Base-by-base conservation (phyloP, 2,329 filamentous ascomycete genomes). In the Didymella pomorum region DNA sequence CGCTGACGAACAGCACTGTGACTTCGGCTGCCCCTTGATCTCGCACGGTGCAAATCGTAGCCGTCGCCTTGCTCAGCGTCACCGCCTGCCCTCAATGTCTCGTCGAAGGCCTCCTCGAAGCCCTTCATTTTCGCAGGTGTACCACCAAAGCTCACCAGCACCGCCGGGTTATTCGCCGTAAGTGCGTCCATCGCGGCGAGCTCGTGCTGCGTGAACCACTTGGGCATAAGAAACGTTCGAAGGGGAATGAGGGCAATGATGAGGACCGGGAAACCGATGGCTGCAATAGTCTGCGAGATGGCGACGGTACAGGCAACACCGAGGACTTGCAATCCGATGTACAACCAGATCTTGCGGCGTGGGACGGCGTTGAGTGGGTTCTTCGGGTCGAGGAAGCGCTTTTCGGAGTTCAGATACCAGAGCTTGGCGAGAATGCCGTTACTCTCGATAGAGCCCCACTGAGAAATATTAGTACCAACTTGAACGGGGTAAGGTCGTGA, bases 281-380 rank as follows among this genome's bases (percentile, higher is more conserved):
- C 84, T 0, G 81, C 84, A 12, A 86, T 81, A 0, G 84, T 86
- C 65, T 86, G 82, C 0, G 82, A 84, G 45, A 86, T 82, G 1
- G 82, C 83, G 2, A 86, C 82, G 31, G 79, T 81, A 21, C 79
- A 78, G 0, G 78, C 78, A 14, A 86, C 82, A 2, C 79, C 80
- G 9, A 82, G 46, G 3, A 81, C 62, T 64, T 86, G 83, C 26
- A 82, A 77, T 20, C 72, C 74, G 10, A 84, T 77, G 67, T 81
- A 86, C 12, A 81, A 76, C 23, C 72, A 52, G 26, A 86, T 82
- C 42, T 82, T 80, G 12, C 71, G 72, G 23, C 76, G 78, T 0
- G 71, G 73, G 2, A 86, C 64, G 1, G 62, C 71, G 4, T 79
- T 74, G 2, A 85, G 72, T 0, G 80, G 79, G 21, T 86, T 79